phyloP scores from a whole-genome alignment of 169 alveolate species.

The Eimeria acervulina region DNA sequence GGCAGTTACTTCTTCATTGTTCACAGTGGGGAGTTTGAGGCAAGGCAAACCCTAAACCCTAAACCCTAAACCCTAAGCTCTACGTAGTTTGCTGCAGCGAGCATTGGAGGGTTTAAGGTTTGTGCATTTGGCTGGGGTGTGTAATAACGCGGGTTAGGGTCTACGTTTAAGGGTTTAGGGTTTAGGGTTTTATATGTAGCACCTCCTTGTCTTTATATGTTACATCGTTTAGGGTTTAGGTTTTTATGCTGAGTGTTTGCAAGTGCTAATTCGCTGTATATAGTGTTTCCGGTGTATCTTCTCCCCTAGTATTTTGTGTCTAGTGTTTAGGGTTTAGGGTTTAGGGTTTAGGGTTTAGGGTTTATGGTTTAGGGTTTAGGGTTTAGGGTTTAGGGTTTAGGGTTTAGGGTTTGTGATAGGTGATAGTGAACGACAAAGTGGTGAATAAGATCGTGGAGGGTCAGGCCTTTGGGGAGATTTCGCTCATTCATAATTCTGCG shows the following conservation, averaged over 20 bases:
- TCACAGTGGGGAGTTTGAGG: conserved; percentile 89
- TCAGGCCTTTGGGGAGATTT: conserved; percentile 98
- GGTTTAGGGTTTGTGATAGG: conserved; percentile 82
- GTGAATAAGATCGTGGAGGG: conserved; percentile 95
- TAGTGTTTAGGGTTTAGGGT: not conserved
- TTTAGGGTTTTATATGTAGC: too few relatives aligned
- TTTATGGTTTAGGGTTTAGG: conserved; percentile 65
- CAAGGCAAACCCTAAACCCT: conserved; percentile 11
- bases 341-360: not conserved
- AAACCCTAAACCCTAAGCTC: conserved; percentile 35
- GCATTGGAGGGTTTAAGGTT: too few relatives aligned
- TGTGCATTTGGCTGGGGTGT: too few relatives aligned
- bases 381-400: conserved; percentile 84
- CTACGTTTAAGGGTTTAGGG: too few relatives aligned
- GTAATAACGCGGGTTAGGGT: not conserved
- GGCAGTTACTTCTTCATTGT: conserved; percentile 94
- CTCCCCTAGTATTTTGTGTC: not conserved
- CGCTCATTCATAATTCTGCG: conserved; percentile 98
- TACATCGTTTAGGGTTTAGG: conserved; percentile 72
- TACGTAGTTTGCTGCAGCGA: too few relatives aligned
- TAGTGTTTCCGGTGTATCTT: too few relatives aligned
- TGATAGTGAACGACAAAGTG: conserved; percentile 92
- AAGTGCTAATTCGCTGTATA: too few relatives aligned
- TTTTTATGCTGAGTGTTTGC: conserved; percentile 84
- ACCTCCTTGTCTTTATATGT: too few relatives aligned